A percentile compares a stretch with the other conserved stretches of the same genome.
Evolutionary conservation across 306 rosid genomes (phyloP).

Genomic region (Begonia loranthoides): DNA sequence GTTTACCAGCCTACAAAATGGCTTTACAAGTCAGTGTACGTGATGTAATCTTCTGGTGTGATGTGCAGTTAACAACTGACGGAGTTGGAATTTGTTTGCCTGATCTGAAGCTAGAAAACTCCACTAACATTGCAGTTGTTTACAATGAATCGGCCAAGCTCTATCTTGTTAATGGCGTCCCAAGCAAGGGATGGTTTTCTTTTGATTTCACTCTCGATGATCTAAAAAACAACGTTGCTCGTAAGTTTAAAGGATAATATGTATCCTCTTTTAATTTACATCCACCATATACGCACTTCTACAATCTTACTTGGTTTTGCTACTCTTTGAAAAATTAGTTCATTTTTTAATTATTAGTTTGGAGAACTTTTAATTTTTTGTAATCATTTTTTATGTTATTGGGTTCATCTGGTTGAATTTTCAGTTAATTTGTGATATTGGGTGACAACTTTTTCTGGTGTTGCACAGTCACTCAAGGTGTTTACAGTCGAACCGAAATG

Average conservation of each 20-base stretch:
- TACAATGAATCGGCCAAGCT: slow-evolving; percentile 6
- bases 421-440: not conserved
- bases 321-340: too few species aligned
- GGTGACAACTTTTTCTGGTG: slow-evolving; percentile 6
- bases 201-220: slow-evolving; percentile 34
- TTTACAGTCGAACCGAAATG: slow-evolving; percentile 22
- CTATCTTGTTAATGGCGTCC: slow-evolving; percentile 30
- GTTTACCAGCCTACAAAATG: slow-evolving; percentile 21
- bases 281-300: too few species aligned
- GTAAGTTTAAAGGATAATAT: slow-evolving; percentile 24
- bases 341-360: too few species aligned
- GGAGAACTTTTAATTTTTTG: not conserved
- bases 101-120: slow-evolving; percentile 32
- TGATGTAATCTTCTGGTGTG: slow-evolving; percentile 47
- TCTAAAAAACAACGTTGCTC: slow-evolving; percentile 16
- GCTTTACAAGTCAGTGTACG: slow-evolving; percentile 12
- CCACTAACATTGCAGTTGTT: not conserved
- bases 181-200: slow-evolving; percentile 42
- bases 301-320: too few species aligned
- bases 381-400: not conserved
- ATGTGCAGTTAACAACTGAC: slow-evolving; percentile 79
- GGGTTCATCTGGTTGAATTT: not conserved
- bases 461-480: slow-evolving; percentile 61
- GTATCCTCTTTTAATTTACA: not conserved
- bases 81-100: slow-evolving; percentile 58